Evolutionary conservation across 139 green algal species (phyloP).

Genomic region (Chlamydomonas incerta): DNA sequence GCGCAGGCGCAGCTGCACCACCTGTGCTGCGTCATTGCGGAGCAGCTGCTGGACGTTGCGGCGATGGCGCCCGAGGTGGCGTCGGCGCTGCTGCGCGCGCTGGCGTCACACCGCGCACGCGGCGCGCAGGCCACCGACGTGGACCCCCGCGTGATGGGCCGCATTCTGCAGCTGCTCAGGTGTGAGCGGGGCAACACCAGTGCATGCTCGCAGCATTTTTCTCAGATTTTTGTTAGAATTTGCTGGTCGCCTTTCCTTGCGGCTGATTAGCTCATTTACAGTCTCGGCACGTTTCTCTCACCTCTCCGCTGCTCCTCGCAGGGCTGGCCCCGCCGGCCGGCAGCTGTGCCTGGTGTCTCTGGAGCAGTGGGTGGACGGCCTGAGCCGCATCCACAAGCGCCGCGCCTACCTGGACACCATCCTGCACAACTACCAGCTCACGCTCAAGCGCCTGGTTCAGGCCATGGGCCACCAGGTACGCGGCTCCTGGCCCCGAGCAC

Average conservation of each 20-base stretch:
- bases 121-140: conserved; percentile 41
- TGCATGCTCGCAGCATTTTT: too few species aligned
- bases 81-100: conserved; percentile 28
- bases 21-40: conserved; percentile 36
- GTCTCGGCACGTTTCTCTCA: too few species aligned
- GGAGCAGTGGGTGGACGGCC: conserved; percentile 45
- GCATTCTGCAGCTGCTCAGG: conserved; percentile 41
- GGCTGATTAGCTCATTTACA: too few species aligned
- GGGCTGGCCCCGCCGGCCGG: conserved; percentile 20
- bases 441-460: conserved; percentile 38
- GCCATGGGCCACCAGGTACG: conserved; percentile 33
- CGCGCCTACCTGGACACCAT: conserved; percentile 48
- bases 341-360: conserved; percentile 42
- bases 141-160: conserved; percentile 40
- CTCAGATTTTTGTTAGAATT: too few species aligned
- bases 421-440: conserved; percentile 50
- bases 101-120: conserved; percentile 24
- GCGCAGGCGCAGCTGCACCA: conserved; percentile 39
- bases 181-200: conserved; percentile 9
- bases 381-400: conserved; percentile 43
- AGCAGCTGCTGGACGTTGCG: conserved; percentile 45
- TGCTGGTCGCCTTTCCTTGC: too few species aligned
- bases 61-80: conserved; percentile 38
- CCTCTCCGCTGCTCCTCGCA: too few species aligned
- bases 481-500: too few species aligned